Evolutionary conservation across 495 filamentous ascomycete species (phyloP).

Genomic region (Letharia columbiana): DNA sequence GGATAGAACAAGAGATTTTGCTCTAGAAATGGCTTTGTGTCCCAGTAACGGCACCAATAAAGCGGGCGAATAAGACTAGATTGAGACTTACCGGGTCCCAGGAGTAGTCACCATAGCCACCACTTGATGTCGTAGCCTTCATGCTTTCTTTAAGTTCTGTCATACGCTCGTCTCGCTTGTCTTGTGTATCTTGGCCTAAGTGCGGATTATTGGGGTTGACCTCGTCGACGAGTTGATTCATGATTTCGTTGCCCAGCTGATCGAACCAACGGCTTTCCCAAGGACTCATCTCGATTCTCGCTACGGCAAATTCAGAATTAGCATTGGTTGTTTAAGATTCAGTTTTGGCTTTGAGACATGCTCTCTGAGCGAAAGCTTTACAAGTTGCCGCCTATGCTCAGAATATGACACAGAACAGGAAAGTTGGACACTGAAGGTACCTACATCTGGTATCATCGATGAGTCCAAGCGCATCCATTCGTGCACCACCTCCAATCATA

Average conservation of each 20-base stretch:
- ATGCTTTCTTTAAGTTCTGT: not conserved
- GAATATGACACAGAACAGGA: not conserved
- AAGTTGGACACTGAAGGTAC: not conserved
- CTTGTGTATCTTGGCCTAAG: not conserved
- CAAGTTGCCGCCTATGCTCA: not conserved
- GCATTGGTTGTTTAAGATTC: not conserved
- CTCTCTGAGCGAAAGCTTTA: not conserved
- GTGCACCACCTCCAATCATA: constrained; percentile 29
- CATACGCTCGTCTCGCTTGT: not conserved
- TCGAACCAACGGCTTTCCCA: not conserved
- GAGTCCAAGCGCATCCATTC: constrained; percentile 23
- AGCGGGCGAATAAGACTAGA: not conserved
- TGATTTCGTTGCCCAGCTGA: constrained; percentile 4
- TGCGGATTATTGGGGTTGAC: not conserved
- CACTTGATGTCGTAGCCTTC: too few species aligned
- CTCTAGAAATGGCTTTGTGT: not conserved
- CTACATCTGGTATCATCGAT: constrained; percentile 11
- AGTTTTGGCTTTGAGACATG: not conserved
- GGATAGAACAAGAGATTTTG: not conserved
- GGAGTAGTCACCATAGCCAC: not conserved
- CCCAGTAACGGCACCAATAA: not conserved
- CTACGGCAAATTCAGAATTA: not conserved
- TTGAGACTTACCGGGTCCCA: not conserved
- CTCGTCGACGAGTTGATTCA: not conserved
- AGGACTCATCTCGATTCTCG: not conserved